These are phyloP conservation scores for Aquilaria yunnanensis DNA, from an alignment of 345 rosid species.

Conservation along the genomic window DNA sequence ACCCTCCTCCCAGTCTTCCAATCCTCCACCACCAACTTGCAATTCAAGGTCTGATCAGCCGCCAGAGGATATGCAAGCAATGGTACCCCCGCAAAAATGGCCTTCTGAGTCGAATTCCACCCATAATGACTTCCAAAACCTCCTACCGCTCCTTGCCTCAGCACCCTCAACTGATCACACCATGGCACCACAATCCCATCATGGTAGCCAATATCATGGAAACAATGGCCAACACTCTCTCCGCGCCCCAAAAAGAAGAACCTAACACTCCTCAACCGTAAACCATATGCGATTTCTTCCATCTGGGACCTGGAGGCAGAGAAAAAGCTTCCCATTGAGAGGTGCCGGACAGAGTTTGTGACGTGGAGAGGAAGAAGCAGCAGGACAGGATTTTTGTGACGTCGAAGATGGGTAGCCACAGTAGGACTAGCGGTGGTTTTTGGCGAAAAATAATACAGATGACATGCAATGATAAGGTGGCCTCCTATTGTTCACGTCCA, in stretches of 20 bases:
- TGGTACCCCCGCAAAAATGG: slow-evolving; percentile 38
- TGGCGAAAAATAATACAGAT: too few relatives aligned
- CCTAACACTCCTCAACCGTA: slow-evolving; percentile 22
- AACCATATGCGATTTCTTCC: slow-evolving; percentile 30
- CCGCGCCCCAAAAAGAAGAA: slow-evolving; percentile 34
- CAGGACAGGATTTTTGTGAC: too few relatives aligned
- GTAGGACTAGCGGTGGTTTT: too few relatives aligned
- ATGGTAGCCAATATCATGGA: slow-evolving; percentile 13
- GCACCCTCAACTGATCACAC: slow-evolving; percentile 54
- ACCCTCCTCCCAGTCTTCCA: slow-evolving; percentile 56
- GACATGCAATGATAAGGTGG: too few relatives aligned
- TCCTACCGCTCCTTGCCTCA: slow-evolving; percentile 41
- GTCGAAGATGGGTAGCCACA: too few relatives aligned
- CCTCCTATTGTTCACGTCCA: too few relatives aligned
- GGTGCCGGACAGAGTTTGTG: slow-evolving; percentile 26
- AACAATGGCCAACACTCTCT: background rate
- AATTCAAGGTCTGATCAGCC: slow-evolving; percentile 42
- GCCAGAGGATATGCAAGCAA: slow-evolving; percentile 40
- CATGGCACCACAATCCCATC: slow-evolving; percentile 37
- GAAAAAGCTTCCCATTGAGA: slow-evolving; percentile 36
- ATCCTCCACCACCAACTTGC: slow-evolving; percentile 46
- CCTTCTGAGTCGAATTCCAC: slow-evolving; percentile 61
- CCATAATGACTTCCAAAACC: slow-evolving; percentile 74
- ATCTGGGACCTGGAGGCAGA: slow-evolving; percentile 28
- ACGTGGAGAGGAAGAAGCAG: too few relatives aligned